Evolutionary conservation across 1,139 yeast genomes (phyloP), one percentile per base, ranked within the genome.

Genomic region (Candida labiduridarum): DNA sequence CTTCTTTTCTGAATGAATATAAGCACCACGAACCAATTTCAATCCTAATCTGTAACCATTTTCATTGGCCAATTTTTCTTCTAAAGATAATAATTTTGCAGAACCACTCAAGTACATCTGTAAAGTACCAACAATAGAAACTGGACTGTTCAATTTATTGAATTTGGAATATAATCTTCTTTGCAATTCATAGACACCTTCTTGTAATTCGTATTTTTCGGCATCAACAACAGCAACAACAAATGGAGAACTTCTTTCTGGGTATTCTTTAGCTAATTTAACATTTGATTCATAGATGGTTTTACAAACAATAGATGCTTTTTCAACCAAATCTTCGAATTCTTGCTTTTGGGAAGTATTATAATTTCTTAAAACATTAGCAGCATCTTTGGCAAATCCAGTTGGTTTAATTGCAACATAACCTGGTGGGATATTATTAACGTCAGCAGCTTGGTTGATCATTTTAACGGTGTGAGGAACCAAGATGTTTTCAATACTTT

Each of bases 11-110:
- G 96, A 84, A 67, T 92, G 97, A 56, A 92, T 83, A 72, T 94
- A 94, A 7, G 99, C 99, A 56, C 99, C 99, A 67, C 99, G 84
- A n/a, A 94, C 99, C 50, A 94, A 79, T 69, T 94, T 94, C 73
- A 91, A 77, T 18, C 97, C 98, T 54, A 91, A 72, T 63, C 88
- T 81, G 69, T 91, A 92, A 52, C 78, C 76, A 54, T 80, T 78
- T 52, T 79, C 68, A 52, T 70, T 61, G 12, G 98, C 97, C 53
- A 84, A 74, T 54, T 76, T 71, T 57, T 84, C 82, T 65, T 92
- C 97, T 43, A 69, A 57, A 35, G 82, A 69, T 56, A 92, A 74
- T 59, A 88, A 79, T 29, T 76, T 76, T 1, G 85, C 68, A 1
- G 96, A 83, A 55, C 85, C 89, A 48, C 84, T 82, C 63, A 94